Evolutionary conservation across 78 protist genomes (phyloP), one percentile per base, ranked within the genome.

Genomic region (Acrasis kona): DNA sequence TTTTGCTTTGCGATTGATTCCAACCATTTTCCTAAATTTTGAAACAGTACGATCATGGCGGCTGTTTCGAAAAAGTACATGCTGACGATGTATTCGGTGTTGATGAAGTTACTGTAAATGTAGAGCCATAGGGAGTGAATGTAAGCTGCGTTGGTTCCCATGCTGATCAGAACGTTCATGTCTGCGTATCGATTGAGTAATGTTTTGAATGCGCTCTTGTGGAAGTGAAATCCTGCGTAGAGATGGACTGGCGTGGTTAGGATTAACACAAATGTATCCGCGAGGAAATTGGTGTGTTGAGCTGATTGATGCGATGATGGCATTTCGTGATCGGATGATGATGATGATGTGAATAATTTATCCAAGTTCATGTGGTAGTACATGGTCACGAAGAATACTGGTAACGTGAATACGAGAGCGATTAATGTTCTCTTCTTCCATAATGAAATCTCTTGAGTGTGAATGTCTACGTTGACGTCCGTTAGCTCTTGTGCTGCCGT

Each of bases 1-100:
- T 76, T 37, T 31, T 89, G 89, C 76, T 92, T 95, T 40, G 99
- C 97, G 3, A 73, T 3, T 12, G 69, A 78, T 67, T 94, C 98
- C 35, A 96, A 78, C 35, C 34, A 89, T 61, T 81, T 83, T 12
- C 99, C 99, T 2, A 93, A 65, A 8, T 78, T 31, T 41, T 95
- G 81, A 41, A 96, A 93, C 39, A 94, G 80, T 29, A 95, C 73
- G 36, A 96, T 66, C 70, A 78, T 61, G 39, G 81, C 41, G 36
- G 84, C 4, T 31, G 91, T 74, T 36, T 86, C 86, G 57, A 86
- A 86, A 12, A 32, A 81, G 78, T 67, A 28, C 84, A 80, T 0
- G 85, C 61, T 50, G 34, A 50, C 61, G 19, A n/a, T 50, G 34
- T n/a, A 50, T n/a, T 19, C 61, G 19, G 61, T n/a, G 19, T 50